Percentiles rank a stretch among this genome's conserved stretches.
phyloP scores from a whole-genome alignment of 306 rosid species.

The Biancaea sappan region DNA sequence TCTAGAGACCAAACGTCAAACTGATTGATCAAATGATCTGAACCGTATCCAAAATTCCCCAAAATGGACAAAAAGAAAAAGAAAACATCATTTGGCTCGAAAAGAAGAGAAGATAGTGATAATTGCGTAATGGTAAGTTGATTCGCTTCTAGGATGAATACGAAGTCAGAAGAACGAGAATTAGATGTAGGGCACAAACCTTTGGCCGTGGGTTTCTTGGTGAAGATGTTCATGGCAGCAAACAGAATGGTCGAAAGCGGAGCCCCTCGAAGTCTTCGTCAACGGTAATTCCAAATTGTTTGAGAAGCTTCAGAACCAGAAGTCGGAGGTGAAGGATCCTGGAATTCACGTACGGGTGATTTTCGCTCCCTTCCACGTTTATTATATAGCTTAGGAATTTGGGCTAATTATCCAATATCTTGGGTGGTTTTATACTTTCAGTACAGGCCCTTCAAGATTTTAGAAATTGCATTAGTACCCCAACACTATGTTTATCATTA shows the following conservation, averaged over 20 bases:
- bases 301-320: background rate
- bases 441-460: background rate
- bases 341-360: background rate
- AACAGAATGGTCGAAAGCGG: slow-evolving; percentile 7
- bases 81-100: too few species aligned
- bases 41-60: background rate
- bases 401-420: background rate
- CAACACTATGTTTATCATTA: background rate
- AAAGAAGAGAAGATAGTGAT: background rate
- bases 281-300: background rate
- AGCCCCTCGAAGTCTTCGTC: slow-evolving; percentile 7
- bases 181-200: slow-evolving; percentile 51
- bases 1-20: background rate
- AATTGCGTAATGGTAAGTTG: background rate
- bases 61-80: background rate
- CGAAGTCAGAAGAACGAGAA: slow-evolving; percentile 1
- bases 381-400: background rate
- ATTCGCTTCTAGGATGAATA: background rate
- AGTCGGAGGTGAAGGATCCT: background rate
- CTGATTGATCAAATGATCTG: background rate
- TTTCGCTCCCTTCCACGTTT: background rate
- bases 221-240: slow-evolving; percentile 75
- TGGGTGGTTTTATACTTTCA: background rate
- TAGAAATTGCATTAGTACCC: background rate
- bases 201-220: slow-evolving; percentile 93